These are phyloP conservation scores for Imleria badia DNA, from an alignment of 768 basidiomycete genomes.

Conservation along the genomic window DNA sequence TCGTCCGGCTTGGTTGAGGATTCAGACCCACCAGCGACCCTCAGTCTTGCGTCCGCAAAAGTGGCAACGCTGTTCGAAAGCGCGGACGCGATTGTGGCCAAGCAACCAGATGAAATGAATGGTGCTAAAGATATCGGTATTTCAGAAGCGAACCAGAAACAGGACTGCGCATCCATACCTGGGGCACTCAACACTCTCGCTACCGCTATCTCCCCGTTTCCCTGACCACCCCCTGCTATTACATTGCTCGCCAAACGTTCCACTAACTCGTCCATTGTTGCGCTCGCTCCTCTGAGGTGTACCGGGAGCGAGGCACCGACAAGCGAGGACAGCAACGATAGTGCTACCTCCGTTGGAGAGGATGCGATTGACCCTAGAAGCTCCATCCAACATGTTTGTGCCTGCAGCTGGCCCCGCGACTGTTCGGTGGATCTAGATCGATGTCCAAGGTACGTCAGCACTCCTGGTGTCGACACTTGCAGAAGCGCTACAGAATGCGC, in stretches of 20 bases:
- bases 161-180: conserved; percentile 9
- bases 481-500: conserved; percentile 42
- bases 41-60: conserved; percentile 16
- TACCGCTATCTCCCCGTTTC: not conserved
- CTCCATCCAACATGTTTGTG: conserved; percentile 21
- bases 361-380: conserved; percentile 46
- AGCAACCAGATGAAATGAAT: conserved; percentile 22
- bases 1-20: not conserved
- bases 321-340: conserved; percentile 45
- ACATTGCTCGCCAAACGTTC: conserved; percentile 16
- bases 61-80: conserved; percentile 16
- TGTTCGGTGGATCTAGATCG: conserved; percentile 13
- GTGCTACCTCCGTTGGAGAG: conserved; percentile 23
- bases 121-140: conserved; percentile 5
- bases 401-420: conserved; percentile 6
- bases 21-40: conserved; percentile 9
- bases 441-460: conserved; percentile 51
- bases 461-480: conserved; percentile 39
- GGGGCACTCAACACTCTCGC: conserved; percentile 16
- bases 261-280: conserved; percentile 47
- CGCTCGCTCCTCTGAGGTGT: conserved; percentile 43
- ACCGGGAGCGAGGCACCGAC: conserved; percentile 39
- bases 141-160: not conserved
- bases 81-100: conserved; percentile 14
- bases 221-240: not conserved